Evolutionary conservation across 2,329 filamentous ascomycete species (phyloP), one percentile per base, ranked within the genome.

Genomic region (Epichloe bromicola): DNA sequence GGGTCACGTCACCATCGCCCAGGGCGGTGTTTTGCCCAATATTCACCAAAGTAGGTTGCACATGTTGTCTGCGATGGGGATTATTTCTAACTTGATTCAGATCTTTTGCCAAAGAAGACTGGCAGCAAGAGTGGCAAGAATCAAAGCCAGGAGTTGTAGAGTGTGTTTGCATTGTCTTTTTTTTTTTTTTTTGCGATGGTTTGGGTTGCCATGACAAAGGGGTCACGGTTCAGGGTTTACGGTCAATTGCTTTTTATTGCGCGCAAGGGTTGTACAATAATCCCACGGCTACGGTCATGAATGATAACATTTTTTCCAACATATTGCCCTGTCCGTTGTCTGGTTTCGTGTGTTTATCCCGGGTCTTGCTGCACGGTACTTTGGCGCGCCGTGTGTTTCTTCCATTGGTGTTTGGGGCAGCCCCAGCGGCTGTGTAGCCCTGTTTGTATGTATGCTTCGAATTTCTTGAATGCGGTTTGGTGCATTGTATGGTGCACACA

Each of bases 31-130:
- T 61, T 80, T 95, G 58, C 90, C 89, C 72, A 94, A 95, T 82
- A 95, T 95, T 63, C 88, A 95, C 79, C 87, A 93, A 76, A 95
- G 88, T 95, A 82, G 63, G 88, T 80, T 37, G 10, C 14, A 6
- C 20, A 5, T 23, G 40, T 46, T 12, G 5, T n/a, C 3, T 4
- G 19, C 43, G 7, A 4, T 34, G 3, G 2, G 14, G 8, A 12
- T 23, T 11, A 5, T 45, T 11, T 11, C 36, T 63, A 60, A 47
- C 73, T 77, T 63, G 79, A 66, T 44, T 51, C 66, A 95, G 91
- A 98, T 78, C 86, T 98, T 58, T 83, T 98, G 60, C 93, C 93
- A 68, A 97, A 98, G 89, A 97, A 97, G 88, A 95, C 93, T 53
- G 80, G 83, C 71, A 96, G 46, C 50, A 54, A 97, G 86, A 78